A percentile compares a stretch with the other conserved stretches of the same genome.
phyloP scores from a whole-genome alignment of 208 protist genomes.

The Spongospora subterranea region DNA sequence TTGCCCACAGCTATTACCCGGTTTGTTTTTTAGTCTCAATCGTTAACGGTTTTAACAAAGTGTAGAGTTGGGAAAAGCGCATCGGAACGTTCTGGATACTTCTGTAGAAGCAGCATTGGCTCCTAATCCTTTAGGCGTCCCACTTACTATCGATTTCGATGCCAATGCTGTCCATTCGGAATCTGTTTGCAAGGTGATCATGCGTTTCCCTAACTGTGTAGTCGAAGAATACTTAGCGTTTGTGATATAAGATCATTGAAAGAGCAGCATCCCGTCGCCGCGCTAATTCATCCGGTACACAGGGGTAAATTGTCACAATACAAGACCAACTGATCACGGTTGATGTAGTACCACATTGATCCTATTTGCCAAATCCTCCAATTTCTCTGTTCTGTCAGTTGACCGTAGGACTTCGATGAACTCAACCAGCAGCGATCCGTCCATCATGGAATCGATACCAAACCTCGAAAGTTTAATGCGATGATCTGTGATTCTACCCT shows the following conservation, averaged over 20 bases:
- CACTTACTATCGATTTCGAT: neutral
- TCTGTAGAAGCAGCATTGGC: neutral
- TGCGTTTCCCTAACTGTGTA: too few relatives aligned
- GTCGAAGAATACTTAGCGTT: too few relatives aligned
- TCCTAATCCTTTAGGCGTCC: neutral
- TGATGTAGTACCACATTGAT: neutral
- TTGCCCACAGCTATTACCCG: neutral
- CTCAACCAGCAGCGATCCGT: conserved; percentile 29
- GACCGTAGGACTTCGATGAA: conserved; percentile 55
- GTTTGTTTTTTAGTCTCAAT: neutral
- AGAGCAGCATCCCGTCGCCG: too few relatives aligned
- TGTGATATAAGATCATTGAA: too few relatives aligned
- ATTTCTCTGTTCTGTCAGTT: neutral
- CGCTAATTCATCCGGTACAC: too few relatives aligned
- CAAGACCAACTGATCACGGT: neutral
- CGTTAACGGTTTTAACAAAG: neutral
- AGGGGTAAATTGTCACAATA: too few relatives aligned
- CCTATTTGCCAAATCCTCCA: neutral
- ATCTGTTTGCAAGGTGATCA: neutral
- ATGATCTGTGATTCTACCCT: conserved; percentile 38
- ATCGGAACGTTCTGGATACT: neutral
- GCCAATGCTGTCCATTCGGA: neutral
- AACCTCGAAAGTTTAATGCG: conserved; percentile 53
- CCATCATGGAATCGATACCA: conserved; percentile 52
- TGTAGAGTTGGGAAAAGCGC: neutral